phyloP scores from a whole-genome alignment of 306 rosid genomes.

The Quercus gilva region DNA sequence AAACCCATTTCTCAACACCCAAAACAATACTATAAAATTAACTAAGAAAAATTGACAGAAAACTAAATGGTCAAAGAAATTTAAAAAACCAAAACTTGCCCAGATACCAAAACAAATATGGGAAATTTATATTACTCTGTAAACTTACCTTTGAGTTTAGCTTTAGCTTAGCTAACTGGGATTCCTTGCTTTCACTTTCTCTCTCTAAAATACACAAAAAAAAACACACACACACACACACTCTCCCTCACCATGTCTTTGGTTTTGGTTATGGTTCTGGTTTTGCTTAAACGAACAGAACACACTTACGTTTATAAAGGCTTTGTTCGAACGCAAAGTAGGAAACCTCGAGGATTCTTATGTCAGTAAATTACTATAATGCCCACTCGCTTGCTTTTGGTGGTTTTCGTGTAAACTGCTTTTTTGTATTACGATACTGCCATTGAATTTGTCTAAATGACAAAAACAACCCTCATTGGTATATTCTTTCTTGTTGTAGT shows the following conservation, averaged over 20 bases:
- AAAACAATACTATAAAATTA: background rate
- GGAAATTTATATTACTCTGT: background rate
- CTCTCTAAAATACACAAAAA: background rate
- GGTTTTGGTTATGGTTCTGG: background rate
- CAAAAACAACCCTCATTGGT: constrained; percentile 18
- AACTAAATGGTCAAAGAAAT: background rate
- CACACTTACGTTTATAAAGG: background rate
- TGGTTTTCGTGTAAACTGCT: background rate
- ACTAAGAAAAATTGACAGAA: background rate
- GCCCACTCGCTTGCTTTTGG: background rate
- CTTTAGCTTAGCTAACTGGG: background rate
- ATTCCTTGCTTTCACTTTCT: background rate
- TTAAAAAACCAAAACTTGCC: background rate
- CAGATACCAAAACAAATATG: background rate
- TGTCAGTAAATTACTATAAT: constrained; percentile 14
- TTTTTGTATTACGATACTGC: background rate
- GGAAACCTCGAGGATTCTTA: constrained; percentile 9
- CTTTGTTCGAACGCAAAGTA: background rate
- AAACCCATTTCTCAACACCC: background rate
- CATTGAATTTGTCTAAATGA: background rate
- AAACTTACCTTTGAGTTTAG: constrained; percentile 28
- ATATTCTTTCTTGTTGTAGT: background rate
- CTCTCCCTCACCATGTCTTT: background rate
- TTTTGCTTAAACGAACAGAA: background rate
- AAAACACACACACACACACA: background rate